phyloP scores from a whole-genome alignment of 768 basidiomycete species.

The Lentinula lateritia region DNA sequence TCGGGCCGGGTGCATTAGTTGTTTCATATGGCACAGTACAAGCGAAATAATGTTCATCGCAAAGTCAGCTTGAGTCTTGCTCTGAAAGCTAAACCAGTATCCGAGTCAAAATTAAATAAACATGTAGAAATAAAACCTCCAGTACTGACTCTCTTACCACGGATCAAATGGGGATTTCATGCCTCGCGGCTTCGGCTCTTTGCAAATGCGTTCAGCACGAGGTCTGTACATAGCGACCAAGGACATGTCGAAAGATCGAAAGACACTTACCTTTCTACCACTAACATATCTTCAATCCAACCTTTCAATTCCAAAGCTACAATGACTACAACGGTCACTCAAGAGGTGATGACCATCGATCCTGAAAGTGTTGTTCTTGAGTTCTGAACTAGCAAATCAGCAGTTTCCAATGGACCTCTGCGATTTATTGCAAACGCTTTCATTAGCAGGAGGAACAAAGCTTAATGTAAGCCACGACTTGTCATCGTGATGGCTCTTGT shows the following conservation, averaged over 20 bases:
- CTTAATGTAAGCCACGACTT: conserved; percentile 21
- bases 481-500: not conserved
- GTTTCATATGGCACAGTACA: too few relatives aligned
- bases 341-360: not conserved
- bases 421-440: conserved; percentile 36
- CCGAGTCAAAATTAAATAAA: too few relatives aligned
- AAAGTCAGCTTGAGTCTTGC: too few relatives aligned
- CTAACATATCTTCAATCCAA: not conserved
- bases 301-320: not conserved
- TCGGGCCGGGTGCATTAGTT: too few relatives aligned
- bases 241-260: not conserved
- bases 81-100: too few relatives aligned
- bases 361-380: too few relatives aligned
- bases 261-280: not conserved
- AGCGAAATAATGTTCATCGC: too few relatives aligned
- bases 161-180: not conserved
- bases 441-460: conserved; percentile 7
- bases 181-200: not conserved
- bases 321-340: not conserved
- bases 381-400: not conserved
- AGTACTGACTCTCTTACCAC: not conserved
- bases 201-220: not conserved
- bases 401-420: conserved; percentile 44
- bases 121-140: too few relatives aligned
- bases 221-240: not conserved